phyloP scores from a whole-genome alignment of 164 flowering plant genomes.

The Vitis riparia region DNA sequence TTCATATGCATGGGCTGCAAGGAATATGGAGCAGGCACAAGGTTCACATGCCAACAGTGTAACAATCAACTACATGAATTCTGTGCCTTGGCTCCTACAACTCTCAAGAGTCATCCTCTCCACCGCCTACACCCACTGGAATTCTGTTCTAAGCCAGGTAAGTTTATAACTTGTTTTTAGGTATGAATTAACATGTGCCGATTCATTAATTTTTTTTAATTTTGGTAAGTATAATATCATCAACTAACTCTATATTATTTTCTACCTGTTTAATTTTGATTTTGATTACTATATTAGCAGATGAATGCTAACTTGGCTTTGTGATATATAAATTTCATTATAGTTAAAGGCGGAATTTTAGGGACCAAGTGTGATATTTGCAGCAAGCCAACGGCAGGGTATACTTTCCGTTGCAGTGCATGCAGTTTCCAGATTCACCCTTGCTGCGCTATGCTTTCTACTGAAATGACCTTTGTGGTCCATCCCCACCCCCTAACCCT shows the following conservation, averaged over 20 bases:
- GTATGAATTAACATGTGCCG: too few relatives aligned
- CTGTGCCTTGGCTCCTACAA: conserved; percentile 66
- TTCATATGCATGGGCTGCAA: conserved; percentile 78
- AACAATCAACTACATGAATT: conserved; percentile 73
- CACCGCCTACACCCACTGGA: conserved; percentile 66
- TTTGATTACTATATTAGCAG: background rate
- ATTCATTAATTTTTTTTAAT: too few relatives aligned
- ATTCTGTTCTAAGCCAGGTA: conserved; percentile 47
- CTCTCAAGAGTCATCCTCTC: conserved; percentile 54
- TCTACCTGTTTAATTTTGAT: background rate
- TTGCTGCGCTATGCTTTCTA: conserved; percentile 60
- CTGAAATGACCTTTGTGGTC: conserved; percentile 32
- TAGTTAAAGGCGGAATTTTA: conserved; percentile 43
- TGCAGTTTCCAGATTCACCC: conserved; percentile 84
- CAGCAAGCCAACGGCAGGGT: conserved; percentile 57
- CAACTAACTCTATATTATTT: background rate
- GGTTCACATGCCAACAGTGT: conserved; percentile 61
- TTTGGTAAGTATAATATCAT: too few relatives aligned
- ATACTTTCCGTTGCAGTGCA: conserved; percentile 52
- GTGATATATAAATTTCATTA: background rate
- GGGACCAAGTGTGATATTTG: conserved; percentile 68
- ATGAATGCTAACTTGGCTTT: too few relatives aligned
- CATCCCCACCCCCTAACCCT: conserved; percentile 59
- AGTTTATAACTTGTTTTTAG: background rate
- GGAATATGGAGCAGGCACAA: conserved; percentile 70